A percentile compares a stretch with the other conserved stretches of the same genome.
These are phyloP conservation scores for Pancytospora philotis DNA, from an alignment of 371 early-diverging fungal species.

Conservation along the genomic window DNA sequence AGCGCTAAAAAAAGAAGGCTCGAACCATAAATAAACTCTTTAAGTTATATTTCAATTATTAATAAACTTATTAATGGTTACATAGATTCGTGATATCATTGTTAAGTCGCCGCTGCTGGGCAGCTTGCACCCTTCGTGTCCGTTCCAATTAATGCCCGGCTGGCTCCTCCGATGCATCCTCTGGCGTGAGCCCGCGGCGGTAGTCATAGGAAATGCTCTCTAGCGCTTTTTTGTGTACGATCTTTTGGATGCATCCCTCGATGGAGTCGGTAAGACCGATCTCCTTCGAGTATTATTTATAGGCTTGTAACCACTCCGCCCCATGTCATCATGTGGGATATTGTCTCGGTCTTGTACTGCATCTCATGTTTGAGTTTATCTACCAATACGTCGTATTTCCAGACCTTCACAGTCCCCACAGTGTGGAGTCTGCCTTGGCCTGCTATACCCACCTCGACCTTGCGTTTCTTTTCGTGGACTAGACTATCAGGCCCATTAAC, in stretches of 20 bases:
- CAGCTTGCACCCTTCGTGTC: no score
- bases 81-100: no score
- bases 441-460: not conserved
- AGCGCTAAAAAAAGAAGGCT: no score
- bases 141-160: no score
- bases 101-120: no score
- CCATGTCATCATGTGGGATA: not conserved
- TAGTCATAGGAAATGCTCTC: not conserved
- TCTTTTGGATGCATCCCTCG: not conserved
- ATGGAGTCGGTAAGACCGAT: not conserved
- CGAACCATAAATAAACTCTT: no score
- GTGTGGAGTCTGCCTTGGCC: not conserved
- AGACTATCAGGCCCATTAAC: no score
- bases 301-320: not conserved
- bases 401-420: not conserved
- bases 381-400: not conserved
- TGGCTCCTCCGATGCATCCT: not conserved
- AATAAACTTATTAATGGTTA: no score
- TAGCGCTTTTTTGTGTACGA: not conserved
- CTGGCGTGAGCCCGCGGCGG: not conserved
- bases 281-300: not conserved
- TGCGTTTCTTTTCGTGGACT: no score
- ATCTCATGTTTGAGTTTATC: not conserved
- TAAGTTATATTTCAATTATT: no score
- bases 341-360: not conserved